Evolutionary conservation across 768 basidiomycete species (phyloP), one percentile per base, ranked within the genome.

Genomic region (Aureoboletus auriporus): DNA sequence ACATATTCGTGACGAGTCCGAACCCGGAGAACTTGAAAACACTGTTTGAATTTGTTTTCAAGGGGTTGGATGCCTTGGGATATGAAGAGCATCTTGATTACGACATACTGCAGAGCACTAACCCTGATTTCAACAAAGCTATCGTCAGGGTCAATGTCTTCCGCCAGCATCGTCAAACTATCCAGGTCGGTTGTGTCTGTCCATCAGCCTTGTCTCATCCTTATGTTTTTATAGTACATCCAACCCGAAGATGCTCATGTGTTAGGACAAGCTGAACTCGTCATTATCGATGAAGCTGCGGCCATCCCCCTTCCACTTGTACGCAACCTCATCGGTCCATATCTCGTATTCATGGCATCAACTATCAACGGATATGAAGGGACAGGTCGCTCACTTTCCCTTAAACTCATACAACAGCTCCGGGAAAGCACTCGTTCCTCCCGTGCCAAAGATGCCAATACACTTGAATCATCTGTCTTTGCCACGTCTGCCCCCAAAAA

Each of bases 321-420:
- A 14, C 84, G 89, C 47, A 91, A 92, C 58, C 87, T 99, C 53
- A 83, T 99, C 46, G 96, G 96, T 0, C 87, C 86, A 1, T 98
- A 98, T 70, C 88, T 98, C 31, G 93, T 98, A 43, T 98, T 98
- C 75, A 86, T 98, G 77, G 91, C 96, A 1, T 96, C 93, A n/a
- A 99, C 96, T 1, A 93, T 99, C 71, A 98, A 97, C 65, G 96
- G 96, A 35, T 99, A 99, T 68, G 96, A 98, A 76, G 96, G 96
- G 26, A 98, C 96, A 0, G 96, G 96, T n/a, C 89, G 96, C 26
- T 97, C 94, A 1, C 82, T 99, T 41, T 96, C 93, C 40, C 85
- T 99, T 52, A 99, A 99, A 69, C 87, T 99, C 49, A 88, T 99
- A 55, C 90, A 98, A 67, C 93, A 96, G 66, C 82, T 98, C 4